Evolutionary conservation across 2,329 filamentous ascomycete species (phyloP).

Genomic region (Colletotrichum viniferum): DNA sequence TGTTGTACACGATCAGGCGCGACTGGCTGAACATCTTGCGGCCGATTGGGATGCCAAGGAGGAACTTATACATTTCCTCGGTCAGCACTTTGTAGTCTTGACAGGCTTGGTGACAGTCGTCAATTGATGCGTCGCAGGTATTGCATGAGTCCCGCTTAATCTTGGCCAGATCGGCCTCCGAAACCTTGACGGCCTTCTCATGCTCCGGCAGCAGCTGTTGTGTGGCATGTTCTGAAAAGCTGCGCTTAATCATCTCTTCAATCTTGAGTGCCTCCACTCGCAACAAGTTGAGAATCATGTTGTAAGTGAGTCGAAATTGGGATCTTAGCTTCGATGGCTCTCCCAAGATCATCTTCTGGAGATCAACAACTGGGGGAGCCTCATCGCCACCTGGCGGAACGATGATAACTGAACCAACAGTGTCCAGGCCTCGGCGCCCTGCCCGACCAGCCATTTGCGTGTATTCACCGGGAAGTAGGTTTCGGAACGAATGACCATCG

Average conservation of each 20-base stretch:
- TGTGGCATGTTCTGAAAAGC: constrained; percentile 97
- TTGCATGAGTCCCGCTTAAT: constrained; percentile 85
- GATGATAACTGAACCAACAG: constrained; percentile 92
- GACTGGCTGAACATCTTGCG: constrained; percentile 78
- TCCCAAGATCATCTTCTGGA: constrained; percentile 94
- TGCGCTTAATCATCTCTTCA: constrained; percentile 99
- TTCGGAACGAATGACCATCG: constrained; percentile 89
- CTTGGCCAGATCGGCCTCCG: constrained; percentile 89
- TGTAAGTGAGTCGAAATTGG: constrained; percentile 97
- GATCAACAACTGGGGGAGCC: constrained; percentile 80
- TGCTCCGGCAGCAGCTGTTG: constrained; percentile 94
- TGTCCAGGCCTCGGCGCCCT: constrained; percentile 89
- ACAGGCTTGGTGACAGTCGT: constrained; percentile 79
- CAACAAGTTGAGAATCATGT: constrained; percentile 97
- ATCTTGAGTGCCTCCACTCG: constrained; percentile 97
- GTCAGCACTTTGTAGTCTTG: constrained; percentile 84
- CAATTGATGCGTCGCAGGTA: constrained; percentile 81
- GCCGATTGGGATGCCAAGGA: constrained; percentile 82
- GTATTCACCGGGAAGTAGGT: constrained; percentile 92
- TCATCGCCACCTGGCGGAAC: constrained; percentile 84
- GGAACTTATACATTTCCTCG: constrained; percentile 75
- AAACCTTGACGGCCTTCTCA: constrained; percentile 90
- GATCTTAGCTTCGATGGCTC: constrained; percentile 94
- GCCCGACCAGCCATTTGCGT: constrained; percentile 98
- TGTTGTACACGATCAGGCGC: constrained; percentile 82